Base-by-base conservation (phyloP, 352 stramenopile genomes). In the Globisporangium parvum region DNA sequence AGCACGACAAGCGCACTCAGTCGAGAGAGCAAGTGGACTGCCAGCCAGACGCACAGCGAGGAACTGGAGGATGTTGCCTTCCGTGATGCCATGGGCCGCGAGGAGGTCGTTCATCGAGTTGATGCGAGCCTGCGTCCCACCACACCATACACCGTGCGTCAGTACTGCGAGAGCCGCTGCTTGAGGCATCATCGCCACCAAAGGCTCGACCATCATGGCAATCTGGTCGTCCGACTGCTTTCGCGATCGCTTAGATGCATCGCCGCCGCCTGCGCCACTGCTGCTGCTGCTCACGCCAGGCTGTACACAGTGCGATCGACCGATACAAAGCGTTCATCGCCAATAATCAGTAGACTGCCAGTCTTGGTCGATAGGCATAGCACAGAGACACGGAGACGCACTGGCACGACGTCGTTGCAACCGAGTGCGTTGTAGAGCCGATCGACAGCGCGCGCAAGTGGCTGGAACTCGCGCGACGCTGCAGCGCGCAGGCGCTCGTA, bases 31-130 rank as follows among this genome's bases (percentile, higher is more conserved):
- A 24, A 56, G 23, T 10, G 28, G 9, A n/a, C n/a, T n/a, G n/a
- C n/a, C 28, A 33, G n/a, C 54, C 4, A 47, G 21, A 24, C 63
- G 23, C 26, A 91, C 78, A 51, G 77, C 76, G 10, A 92, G 63
- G 55, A 92, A 88, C 57, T 92, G 78, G n/a, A 92, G 64, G 50
- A 92, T 86, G 53, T 87, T 92, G 62, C 79, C 77, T 55, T 92
- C 81, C 0, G 81, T 92, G 62, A 92, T 83, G 1, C 79, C 81
- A 47, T 92, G 79, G 0, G 80, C 80, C 11, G 80, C 79, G 21
- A 92, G 60, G 6, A 92, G 64, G 58, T 92, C 79, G 66, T 90
- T 92, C 77, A 92, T 88, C 10, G 81, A 92, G 56, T 89, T 92
- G 63, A 90, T 89, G 2, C 80, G 75, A n/a, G 76, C 77, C 77